phyloP scores from a whole-genome alignment of 495 filamentous ascomycete species.

The Friedmanniomyces endolithicus region DNA sequence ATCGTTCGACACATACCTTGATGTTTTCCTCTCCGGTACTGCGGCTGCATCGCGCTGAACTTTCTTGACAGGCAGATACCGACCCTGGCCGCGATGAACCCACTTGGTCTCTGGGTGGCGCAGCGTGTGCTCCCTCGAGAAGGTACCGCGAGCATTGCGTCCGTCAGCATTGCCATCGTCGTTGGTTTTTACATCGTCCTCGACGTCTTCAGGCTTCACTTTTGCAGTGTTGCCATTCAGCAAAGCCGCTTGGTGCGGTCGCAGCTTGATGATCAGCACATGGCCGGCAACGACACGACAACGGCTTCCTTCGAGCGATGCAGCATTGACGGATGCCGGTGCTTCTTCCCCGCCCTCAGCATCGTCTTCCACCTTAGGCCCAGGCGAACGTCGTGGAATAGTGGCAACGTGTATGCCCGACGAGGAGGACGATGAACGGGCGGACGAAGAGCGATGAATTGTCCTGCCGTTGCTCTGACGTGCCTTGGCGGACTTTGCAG shows the following conservation, averaged over 20 bases:
- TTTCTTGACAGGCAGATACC: slow-evolving; percentile 12
- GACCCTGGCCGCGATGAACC: slow-evolving; percentile 20
- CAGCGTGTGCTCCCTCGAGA: slow-evolving; percentile 9
- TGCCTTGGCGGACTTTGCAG: no score
- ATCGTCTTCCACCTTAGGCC: neutral
- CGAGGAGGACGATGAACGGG: neutral
- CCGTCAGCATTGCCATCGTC: slow-evolving; percentile 11
- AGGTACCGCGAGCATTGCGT: slow-evolving; percentile 16
- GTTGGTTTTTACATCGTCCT: neutral
- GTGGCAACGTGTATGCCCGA: neutral
- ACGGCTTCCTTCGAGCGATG: neutral
- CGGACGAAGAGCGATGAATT: neutral
- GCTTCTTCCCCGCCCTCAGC: neutral
- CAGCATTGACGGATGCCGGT: neutral
- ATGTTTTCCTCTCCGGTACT: neutral
- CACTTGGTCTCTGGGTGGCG: slow-evolving; percentile 18
- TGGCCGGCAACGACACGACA: neutral
- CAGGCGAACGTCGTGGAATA: neutral
- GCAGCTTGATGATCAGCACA: neutral
- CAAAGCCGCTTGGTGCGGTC: neutral
- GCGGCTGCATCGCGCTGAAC: neutral
- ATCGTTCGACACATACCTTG: neutral
- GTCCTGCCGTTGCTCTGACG: no score
- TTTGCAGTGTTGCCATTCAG: neutral
- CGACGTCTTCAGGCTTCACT: neutral